Evolutionary conservation across 2,329 filamentous ascomycete species (phyloP).

Genomic region (Calonectria hongkongensis): DNA sequence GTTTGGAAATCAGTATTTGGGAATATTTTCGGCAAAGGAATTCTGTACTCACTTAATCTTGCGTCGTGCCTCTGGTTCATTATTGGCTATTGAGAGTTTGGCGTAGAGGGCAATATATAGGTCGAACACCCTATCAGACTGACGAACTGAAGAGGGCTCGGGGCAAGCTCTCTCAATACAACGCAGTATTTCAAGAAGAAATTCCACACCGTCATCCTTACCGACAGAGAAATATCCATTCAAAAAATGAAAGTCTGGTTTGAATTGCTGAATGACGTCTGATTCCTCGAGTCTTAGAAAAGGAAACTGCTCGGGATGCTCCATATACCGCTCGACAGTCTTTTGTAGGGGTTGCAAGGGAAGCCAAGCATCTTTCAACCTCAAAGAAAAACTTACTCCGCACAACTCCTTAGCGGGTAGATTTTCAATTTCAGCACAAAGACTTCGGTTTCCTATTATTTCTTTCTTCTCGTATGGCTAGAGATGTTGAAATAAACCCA

Average conservation of each 20-base stretch:
- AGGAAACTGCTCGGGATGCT: conserved; percentile 26
- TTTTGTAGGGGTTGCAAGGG: conserved; percentile 13
- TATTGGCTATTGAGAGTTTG: neutral
- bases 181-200: conserved; percentile 40
- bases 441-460: neutral
- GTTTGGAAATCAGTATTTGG: conserved; percentile 9
- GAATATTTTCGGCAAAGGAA: neutral
- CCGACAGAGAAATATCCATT: conserved; percentile 33
- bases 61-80: neutral
- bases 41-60: conserved; percentile 28
- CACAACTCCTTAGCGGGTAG: conserved; percentile 33
- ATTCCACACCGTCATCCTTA: conserved; percentile 24
- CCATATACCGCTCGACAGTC: conserved; percentile 37
- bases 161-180: neutral
- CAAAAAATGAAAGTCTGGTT: conserved; percentile 36
- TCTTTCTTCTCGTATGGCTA: conserved; percentile 31
- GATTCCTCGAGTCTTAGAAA: conserved; percentile 23
- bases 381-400: neutral
- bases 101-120: conserved; percentile 45
- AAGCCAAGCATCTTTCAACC: conserved; percentile 39
- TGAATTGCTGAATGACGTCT: neutral
- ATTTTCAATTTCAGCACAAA: conserved; percentile 18
- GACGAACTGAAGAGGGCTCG: neutral
- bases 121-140: conserved; percentile 29
- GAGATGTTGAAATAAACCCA: conserved; percentile 41